A percentile compares a stretch with the other conserved stretches of the same genome.
Conservation (phyloP, 176 grass and related monocot species). For the Stipa capillata region DNA sequence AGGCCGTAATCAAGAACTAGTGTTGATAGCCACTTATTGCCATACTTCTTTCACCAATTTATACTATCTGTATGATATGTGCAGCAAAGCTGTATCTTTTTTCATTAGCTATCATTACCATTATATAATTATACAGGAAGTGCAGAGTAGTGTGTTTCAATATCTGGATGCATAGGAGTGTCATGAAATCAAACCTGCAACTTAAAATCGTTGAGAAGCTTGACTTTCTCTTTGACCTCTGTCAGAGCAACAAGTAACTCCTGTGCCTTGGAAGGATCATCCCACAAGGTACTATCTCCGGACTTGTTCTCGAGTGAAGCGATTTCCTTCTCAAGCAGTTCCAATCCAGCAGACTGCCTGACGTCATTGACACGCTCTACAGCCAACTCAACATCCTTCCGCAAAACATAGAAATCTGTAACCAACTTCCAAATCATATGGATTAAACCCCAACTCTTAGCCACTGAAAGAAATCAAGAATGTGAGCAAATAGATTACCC, state of each 20-base stretch:
- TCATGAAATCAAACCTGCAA: slow-evolving; percentile 43
- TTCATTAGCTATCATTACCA: not conserved
- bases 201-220: slow-evolving; percentile 70
- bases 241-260: slow-evolving; percentile 79
- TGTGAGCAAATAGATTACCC: slow-evolving; percentile 35
- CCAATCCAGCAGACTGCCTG: slow-evolving; percentile 55
- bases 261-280: slow-evolving; percentile 88
- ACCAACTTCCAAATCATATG: not conserved
- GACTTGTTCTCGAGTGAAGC: slow-evolving; percentile 64
- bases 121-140: not conserved
- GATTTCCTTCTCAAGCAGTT: slow-evolving; percentile 60
- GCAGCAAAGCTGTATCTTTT: not conserved
- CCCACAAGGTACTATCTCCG: slow-evolving; percentile 71
- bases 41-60: not conserved
- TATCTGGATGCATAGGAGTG: not conserved
- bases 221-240: slow-evolving; percentile 85
- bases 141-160: not conserved
- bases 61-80: not conserved
- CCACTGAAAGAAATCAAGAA: not conserved
- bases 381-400: slow-evolving; percentile 85
- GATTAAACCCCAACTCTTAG: not conserved
- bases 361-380: slow-evolving; percentile 53
- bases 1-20: not conserved
- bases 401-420: slow-evolving; percentile 81
- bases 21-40: not conserved